Evolutionary conservation across 805 yeast genomes (phyloP), one percentile per base, ranked within the genome.

Genomic region (Saccharomycopsis selenospora): DNA sequence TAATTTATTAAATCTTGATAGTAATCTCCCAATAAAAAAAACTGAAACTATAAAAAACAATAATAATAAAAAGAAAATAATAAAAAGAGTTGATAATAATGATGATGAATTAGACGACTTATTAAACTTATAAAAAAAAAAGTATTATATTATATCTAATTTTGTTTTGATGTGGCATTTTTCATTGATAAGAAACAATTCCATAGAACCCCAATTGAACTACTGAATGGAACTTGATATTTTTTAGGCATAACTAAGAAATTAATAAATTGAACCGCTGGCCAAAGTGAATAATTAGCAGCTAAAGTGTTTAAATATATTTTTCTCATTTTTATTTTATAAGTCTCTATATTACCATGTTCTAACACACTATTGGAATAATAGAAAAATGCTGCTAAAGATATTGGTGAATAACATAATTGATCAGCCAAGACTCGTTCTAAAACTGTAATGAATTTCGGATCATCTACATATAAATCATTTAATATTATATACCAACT

Each of bases 341-440:
- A 73, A 8, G 84, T 85, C 1, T 74, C 73, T 61, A 73, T 69
- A 40, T 80, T 77, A 2, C 95, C 93, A 38, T 73, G 72, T 57
- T 91, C 97, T 48, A 89, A 73, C 1, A 87, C 79, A 48, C 84
- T 75, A 13, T 93, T 86, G 36, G 95, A 85, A 61, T 87, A 91
- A 3, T 84, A 75, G 65, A 90, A 86, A 63, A 93, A 91, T 38
- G 79, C 75, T 28, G 82, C 80, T 40, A 91, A 70, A 2, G 93
- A 85, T 1, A 90, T 60, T 1, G 99, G 99, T 1, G 97, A 89
- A 62, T 82, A 93, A 50, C 89, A 75, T 44, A 90, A 66, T 63
- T 93, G 98, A 62, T 91, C 99, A 0, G 95, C 83, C 48, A 91
- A 66, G 0, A 88, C 97, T 49, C 96, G 76, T 55, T 90, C 83